Base-by-base conservation (phyloP, 345 rosid genomes). In the Luvunga scandens region DNA sequence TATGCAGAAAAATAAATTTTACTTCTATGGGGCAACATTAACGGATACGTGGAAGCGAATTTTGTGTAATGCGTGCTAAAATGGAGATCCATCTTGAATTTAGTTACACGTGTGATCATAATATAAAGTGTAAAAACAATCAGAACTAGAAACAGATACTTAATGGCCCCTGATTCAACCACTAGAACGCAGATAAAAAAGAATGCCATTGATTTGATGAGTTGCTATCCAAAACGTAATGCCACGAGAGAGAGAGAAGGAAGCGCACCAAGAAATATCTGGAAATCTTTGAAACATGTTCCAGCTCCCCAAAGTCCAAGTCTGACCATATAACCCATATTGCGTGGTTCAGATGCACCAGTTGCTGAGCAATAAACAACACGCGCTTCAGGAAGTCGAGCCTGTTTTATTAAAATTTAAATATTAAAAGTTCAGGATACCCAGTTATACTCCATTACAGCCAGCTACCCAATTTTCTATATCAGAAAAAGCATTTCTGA, bases 301-400 rank as follows among this genome's bases (percentile, higher is more conserved):
- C 98, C 97, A 81, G 87, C 87, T 78, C 99, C 99, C 99, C 99
- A 96, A 69, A 96, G 98, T 80, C 99, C 98, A 87, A 96, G 97
- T 85, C 98, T 90, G 84, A 93, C 96, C 99, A 96, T 96, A 85
- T 96, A 96, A 72, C 98, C 99, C 98, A 96, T 82, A 85, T 96
- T 96, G 76, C 99, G 96, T 67, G 99, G 98, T 87, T 96, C 99
- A 78, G 99, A 96, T 82, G 99, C 99, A 81, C 99, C 98, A 86
- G 98, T 96, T 71, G 98, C 99, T 65, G 99, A 96, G 90, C 99
- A 96, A 88, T 96, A 94, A 80, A 96, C 82, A 78, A 94, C 95
- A 84, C 97, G 95, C 81, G 98, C 96, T 77, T 94, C 97, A 77
- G 97, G 97, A 77, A 94, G 94, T 75, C 91, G 90, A 84, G 93